Evolutionary conservation across 805 yeast genomes (phyloP).

Genomic region (Candida hungchunana): DNA sequence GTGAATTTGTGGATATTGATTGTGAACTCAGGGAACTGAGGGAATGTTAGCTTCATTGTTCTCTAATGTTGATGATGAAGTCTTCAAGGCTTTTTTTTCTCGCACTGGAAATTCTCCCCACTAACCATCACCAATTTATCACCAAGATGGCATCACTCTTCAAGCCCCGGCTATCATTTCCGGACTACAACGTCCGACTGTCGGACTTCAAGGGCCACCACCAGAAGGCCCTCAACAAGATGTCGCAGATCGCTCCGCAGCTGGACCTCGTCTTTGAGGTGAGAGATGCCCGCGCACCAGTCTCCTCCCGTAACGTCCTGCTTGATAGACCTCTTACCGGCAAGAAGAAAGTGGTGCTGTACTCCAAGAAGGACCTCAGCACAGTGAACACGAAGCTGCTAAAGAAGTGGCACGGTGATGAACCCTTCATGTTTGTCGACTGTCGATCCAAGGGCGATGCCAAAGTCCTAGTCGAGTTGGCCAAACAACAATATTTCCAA

Average conservation of each 20-base stretch:
- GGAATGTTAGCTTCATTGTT: slow-evolving; percentile 35
- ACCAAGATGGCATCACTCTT: slow-evolving; percentile 31
- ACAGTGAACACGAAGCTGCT: slow-evolving; percentile 37
- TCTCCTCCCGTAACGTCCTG: slow-evolving; percentile 76
- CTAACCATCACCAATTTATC: no score
- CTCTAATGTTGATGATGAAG: no score
- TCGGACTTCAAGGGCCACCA: slow-evolving; percentile 93
- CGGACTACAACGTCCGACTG: slow-evolving; percentile 61
- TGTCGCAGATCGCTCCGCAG: slow-evolving; percentile 70
- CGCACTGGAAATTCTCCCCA: no score
- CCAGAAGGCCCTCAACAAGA: slow-evolving; percentile 63
- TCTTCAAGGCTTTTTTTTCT: no score
- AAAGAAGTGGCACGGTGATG: slow-evolving; percentile 46
- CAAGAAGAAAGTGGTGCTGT: slow-evolving; percentile 54
- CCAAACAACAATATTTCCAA: slow-evolving; percentile 40
- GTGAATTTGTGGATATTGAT: slow-evolving; percentile 42
- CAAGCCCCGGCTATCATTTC: slow-evolving; percentile 68
- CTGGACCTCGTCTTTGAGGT: slow-evolving; percentile 80
- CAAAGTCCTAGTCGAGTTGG: slow-evolving; percentile 41
- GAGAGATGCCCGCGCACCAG: slow-evolving; percentile 86
- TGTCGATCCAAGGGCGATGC: slow-evolving; percentile 50
- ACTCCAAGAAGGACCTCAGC: slow-evolving; percentile 71
- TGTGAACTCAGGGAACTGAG: slow-evolving; percentile 41
- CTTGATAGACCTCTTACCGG: slow-evolving; percentile 60
- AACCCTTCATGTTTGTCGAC: slow-evolving; percentile 53